Evolutionary conservation across 208 protist genomes (phyloP), one percentile per base, ranked within the genome.

Genomic region (Herpetomonas tarakana): DNA sequence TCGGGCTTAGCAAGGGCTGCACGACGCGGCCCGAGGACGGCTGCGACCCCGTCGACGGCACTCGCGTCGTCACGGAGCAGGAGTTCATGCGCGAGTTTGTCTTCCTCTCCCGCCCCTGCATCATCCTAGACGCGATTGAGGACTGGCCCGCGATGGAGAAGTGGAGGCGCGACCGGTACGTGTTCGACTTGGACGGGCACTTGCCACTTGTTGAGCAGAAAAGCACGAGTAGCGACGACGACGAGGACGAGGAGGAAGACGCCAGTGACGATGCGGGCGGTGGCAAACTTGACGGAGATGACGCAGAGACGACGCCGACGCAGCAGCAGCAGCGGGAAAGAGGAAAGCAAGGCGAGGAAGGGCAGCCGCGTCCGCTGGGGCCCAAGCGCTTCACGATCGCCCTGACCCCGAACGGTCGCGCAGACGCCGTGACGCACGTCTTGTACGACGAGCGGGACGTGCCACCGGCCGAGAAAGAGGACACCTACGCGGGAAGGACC

Each of bases 331-430:
- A 19, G 54, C 38, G n/a, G 18, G 19, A 30, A 19, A 46, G 27
- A 19, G 27, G 2, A 54, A 50, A 52, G 14, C 19, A n/a, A 1
- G 27, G 12, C 21, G 3, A 45, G 51, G 19, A 51, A 14, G 14
- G 35, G 9, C 31, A 27, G 39, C 28, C 54, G 12, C 61, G 51
- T 3, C 50, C 44, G 2, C 16, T 63, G 14, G 68, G 55, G 0
- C 70, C 68, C 0, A 80, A 80, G 52, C 74, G 60, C 38, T 80
- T 97, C 21, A 94, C 79, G 0, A 88, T 97, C 22, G 83, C 87
- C n/a, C 62, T 93, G n/a, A 96, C 92, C 4, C 92, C 92, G 22
- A 95, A 94, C 62, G 92, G 92, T n/a, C 75, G 86, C 18, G 92
- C 88, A 1, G 92, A 97, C 67, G 86, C 88, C 14, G 78, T 94